Evolutionary conservation across 164 flowering plant species (phyloP), one percentile per base, ranked within the genome.

Genomic region (Vitis vinifera): DNA sequence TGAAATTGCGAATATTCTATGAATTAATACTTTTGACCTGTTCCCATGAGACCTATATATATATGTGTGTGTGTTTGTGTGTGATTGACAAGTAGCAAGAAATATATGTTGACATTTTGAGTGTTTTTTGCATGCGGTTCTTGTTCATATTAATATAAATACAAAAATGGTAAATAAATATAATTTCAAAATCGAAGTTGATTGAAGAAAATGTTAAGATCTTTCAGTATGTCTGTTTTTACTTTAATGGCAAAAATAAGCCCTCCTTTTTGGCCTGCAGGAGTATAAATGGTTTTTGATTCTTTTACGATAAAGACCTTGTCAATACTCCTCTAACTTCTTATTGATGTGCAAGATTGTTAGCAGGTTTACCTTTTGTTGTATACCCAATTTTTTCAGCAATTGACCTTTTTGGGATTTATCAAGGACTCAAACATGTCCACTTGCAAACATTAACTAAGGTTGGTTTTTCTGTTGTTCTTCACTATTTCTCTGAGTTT

Each of bases 391-490:
- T 90, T 74, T 90, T 94, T 78, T 63, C 95, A n/a, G 89, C 90
- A 17, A 64, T 92, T 70, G 97, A 94, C 71, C 92, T 94, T 55
- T 75, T 81, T 58, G 96, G 94, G 53, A 92, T 90, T 73, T 89
- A 88, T 78, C 96, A 87, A 80, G 92, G 87, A 50, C 92, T 94
- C 61, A 86, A 90, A 79, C 92, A 94, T 66, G 96, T 92, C 49
- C 97, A 91, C 82, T 85, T 92, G 62, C 97, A 89, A 70, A 94
- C 97, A 55, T 72, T 94, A 75, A 90, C 97, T 16, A 94, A 92
- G 97, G 98, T 94, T 72, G 63, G 81, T 59, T 37, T 16, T 13
- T 67, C 12, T 52, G 23, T 49, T 11, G 9, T 19, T 51, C 19
- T 69, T 37, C 15, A 11, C 14, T 9, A 23, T 57, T 57, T 57